Evolutionary conservation across 306 rosid species (phyloP).

Genomic region (Prunus campanulata): DNA sequence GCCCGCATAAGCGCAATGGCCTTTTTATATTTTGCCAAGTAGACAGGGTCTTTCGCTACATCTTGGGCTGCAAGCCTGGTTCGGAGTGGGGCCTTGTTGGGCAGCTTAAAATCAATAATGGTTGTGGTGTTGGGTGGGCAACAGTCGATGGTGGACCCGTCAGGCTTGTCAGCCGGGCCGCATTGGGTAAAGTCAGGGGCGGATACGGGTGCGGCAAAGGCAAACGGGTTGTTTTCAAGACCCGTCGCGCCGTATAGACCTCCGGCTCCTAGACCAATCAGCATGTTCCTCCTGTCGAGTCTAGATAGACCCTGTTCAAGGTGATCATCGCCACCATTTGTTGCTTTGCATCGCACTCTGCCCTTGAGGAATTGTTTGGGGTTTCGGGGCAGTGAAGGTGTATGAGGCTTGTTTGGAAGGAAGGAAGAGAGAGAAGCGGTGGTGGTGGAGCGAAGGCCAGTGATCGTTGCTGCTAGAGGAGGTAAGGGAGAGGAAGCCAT

Average conservation of each 20-base stretch:
- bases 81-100: constrained; percentile 15
- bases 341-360: constrained; percentile 5
- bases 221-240: constrained; percentile 35
- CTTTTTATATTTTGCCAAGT: constrained; percentile 47
- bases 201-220: constrained; percentile 52
- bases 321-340: not conserved
- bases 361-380: not conserved
- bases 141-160: constrained; percentile 40
- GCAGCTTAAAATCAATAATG: constrained; percentile 41
- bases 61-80: constrained; percentile 57
- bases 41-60: constrained; percentile 23
- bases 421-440: not conserved
- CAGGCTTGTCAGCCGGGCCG: constrained; percentile 46
- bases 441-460: not conserved
- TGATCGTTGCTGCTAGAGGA: too few relatives aligned
- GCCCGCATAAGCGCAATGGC: constrained; percentile 55
- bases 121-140: constrained; percentile 55
- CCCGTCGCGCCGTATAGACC: constrained; percentile 48
- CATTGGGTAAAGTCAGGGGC: constrained; percentile 46
- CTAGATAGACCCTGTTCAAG: not conserved
- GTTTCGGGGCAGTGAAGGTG: not conserved
- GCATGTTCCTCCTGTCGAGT: constrained; percentile 22
- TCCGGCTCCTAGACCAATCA: constrained; percentile 51
- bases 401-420: not conserved
- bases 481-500: too few relatives aligned